Evolutionary conservation across 2,329 filamentous ascomycete species (phyloP).

Genomic region (Arthroderma sp.): DNA sequence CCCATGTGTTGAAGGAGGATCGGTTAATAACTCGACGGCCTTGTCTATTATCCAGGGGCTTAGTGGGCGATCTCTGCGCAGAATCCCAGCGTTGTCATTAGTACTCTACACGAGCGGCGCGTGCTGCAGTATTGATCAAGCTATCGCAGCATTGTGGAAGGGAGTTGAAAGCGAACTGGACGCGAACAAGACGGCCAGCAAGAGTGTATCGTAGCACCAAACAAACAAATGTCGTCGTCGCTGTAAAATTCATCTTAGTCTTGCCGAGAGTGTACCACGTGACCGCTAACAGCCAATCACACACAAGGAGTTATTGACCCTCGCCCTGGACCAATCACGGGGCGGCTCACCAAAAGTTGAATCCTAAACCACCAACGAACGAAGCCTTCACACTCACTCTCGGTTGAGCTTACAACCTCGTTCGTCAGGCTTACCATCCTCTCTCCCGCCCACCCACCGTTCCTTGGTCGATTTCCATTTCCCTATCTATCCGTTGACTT

Average conservation of each 20-base stretch:
- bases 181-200: constrained; percentile 11
- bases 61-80: constrained; percentile 30
- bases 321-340: constrained; percentile 7
- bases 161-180: constrained; percentile 23
- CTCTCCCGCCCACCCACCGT: constrained; percentile 18
- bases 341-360: constrained; percentile 5
- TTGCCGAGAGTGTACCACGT: constrained; percentile 1
- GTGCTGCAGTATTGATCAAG: constrained; percentile 24
- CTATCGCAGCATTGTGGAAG: constrained; percentile 24
- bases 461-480: constrained; percentile 19
- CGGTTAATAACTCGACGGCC: constrained; percentile 1
- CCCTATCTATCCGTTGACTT: constrained; percentile 13
- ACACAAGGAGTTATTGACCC: constrained; percentile 7
- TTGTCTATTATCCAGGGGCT: constrained; percentile 16
- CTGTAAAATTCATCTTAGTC: too few species aligned
- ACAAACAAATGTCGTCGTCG: not conserved
- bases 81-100: constrained; percentile 29
- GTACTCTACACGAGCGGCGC: constrained; percentile 26
- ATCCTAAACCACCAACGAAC: constrained; percentile 2
- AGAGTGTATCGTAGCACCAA: not conserved
- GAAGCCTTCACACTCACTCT: constrained; percentile 9
- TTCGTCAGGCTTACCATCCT: constrained; percentile 6
- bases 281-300: constrained; percentile 10
- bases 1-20: constrained; percentile 5
- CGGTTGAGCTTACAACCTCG: constrained; percentile 14